Evolutionary conservation across 2,329 filamentous ascomycete species (phyloP), one percentile per base, ranked within the genome.

Genomic region (Shiraia bambusicola): DNA sequence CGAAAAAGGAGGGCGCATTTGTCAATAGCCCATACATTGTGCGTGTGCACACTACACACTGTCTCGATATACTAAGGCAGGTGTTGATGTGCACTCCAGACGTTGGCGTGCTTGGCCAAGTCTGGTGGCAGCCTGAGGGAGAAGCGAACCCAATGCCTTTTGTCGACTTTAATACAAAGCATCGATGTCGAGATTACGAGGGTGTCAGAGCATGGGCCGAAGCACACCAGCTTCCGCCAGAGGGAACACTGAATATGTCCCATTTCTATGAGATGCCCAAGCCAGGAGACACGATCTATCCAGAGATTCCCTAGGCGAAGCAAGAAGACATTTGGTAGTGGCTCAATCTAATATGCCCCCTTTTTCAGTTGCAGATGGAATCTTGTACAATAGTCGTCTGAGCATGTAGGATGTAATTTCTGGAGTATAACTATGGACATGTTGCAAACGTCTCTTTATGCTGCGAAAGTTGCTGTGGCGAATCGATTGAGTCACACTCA

Each of bases 81-180:
- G 77, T 81, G 12, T 70, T 84, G 11, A 83, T 83, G 78, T 84
- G 81, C 62, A 79, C 76, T 19, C 70, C 77, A 14, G 82, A 84
- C 50, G 76, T 79, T 2, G 80, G 75, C 1, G 73, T 84, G 0
- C 69, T 84, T 0, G 80, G 80, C 10, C 80, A 84, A 52, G 73
- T 84, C 5, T 84, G 81, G 81, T 75, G 74, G 25, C 69, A 79
- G 38, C 59, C 66, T 16, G 59, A 63, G 3, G 42, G 39, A 15
- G 55, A 70, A 2, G 53, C 68, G 9, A 72, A 75, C 0, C 73
- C 80, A 1, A 65, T 66, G 34, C 73, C 80, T 1, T 83, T 81
- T 49, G 78, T 81, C 2, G 80, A 84, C 58, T 84, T 84, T 64
- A 80, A 81, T 52, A 83, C 80, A 0, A 69, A 70, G 41, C 82